Percentiles rank a stretch among this genome's conserved stretches.
phyloP scores from a whole-genome alignment of 108 stramenopile genomes.

The Conticribra weissflogii region DNA sequence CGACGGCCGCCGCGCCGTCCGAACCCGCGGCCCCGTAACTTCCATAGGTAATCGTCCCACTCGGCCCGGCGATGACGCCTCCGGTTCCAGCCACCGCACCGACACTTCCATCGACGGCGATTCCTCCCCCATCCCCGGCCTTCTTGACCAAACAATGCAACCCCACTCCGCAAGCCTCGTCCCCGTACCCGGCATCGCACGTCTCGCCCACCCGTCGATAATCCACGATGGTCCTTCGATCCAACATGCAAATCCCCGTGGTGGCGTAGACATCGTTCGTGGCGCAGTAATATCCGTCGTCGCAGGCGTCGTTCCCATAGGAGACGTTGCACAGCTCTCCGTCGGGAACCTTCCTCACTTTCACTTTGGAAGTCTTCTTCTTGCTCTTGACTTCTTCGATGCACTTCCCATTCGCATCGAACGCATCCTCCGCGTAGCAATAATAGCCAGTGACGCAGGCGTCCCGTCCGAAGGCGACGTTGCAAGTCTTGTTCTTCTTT shows the following conservation, averaged over 20 bases:
- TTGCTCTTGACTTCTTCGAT: not conserved
- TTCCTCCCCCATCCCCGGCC: conserved; percentile 7
- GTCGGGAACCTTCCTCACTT: not conserved
- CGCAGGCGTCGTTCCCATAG: not conserved
- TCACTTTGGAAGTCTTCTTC: not conserved
- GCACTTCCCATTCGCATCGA: not conserved
- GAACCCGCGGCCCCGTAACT: not conserved
- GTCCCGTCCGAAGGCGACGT: no score
- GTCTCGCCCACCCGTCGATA: not conserved
- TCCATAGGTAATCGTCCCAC: not conserved
- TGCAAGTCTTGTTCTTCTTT: no score
- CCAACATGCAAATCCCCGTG: not conserved
- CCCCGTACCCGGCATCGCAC: not conserved
- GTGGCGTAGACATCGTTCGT: not conserved
- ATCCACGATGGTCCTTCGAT: not conserved
- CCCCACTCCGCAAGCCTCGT: conserved; percentile 2
- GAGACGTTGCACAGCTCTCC: not conserved
- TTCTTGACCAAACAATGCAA: conserved; percentile 7
- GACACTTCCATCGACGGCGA: not conserved
- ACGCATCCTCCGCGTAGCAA: not conserved
- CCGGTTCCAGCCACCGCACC: conserved; percentile 1
- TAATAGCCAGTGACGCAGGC: not conserved
- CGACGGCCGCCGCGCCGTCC: no score
- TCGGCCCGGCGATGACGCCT: not conserved
- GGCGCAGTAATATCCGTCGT: not conserved